Percentiles rank a stretch among this genome's conserved stretches.
Conservation (phyloP, 2,329 filamentous ascomycete species). For the Fusarium tjaetaba region DNA sequence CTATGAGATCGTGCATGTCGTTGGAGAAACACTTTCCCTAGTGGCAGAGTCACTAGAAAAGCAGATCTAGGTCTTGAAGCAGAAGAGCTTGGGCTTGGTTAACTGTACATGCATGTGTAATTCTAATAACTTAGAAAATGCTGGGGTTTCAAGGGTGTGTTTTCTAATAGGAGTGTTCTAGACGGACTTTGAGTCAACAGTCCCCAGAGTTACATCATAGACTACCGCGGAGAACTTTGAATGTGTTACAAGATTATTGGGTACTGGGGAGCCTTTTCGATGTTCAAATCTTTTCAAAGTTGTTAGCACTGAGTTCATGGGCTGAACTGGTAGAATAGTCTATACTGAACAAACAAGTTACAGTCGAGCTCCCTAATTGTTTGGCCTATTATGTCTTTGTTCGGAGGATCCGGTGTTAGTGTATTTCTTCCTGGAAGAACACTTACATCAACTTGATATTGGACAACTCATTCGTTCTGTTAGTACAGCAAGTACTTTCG, state of each 20-base stretch:
- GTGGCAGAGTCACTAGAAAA: neutral
- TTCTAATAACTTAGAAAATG: neutral
- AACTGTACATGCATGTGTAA: neutral
- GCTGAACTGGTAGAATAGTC: neutral
- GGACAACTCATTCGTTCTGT: neutral
- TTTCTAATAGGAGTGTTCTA: neutral
- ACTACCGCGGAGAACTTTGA: neutral
- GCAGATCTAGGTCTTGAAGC: neutral
- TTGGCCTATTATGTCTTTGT: neutral
- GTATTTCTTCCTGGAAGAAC: neutral
- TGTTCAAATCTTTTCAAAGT: neutral
- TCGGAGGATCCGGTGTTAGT: neutral
- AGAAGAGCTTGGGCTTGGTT: neutral
- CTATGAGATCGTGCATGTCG: constrained; percentile 25
- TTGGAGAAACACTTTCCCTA: constrained; percentile 3
- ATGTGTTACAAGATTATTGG: neutral
- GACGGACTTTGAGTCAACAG: no score
- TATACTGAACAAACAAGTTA: neutral
- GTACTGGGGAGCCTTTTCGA: neutral
- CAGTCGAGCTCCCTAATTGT: no score
- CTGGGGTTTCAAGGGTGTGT: neutral
- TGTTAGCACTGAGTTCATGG: no score
- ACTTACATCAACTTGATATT: neutral
- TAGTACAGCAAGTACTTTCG: neutral
- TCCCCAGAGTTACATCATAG: neutral